Base-by-base conservation (phyloP, 2,329 filamentous ascomycete species). In the Aureobasidium lini region DNA sequence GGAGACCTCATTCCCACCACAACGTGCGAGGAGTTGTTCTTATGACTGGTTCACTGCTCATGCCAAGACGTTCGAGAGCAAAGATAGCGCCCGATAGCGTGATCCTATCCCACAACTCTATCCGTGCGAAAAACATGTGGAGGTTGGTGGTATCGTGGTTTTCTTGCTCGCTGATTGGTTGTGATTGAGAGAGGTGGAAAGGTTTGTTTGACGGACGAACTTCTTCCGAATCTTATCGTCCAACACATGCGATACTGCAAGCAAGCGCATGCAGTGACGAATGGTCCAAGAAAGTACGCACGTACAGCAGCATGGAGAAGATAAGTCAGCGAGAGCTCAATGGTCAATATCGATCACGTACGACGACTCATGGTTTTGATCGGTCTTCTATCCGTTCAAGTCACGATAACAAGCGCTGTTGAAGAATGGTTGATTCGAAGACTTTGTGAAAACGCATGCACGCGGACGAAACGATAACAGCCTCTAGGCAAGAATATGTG, bases 11-110 rank as follows among this genome's bases (percentile, higher is more conserved):
- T 44, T 11, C 9, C 2, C 10, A 13, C 16, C 31, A 42, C 42
- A 59, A 59, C 57, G 57, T 59, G 57, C 57, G 46, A 59, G 39
- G 31, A 43, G 57, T 46, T 43, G 46, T 59, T 52, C 57, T 59
- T 59, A 59, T 59, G 57, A 52, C 47, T 59, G 57, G 57, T 37
- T 46, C 46, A 52, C 8, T 43, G n/a, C 9, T 15, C 32, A 32
- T 16, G 57, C 57, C 57, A 59, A 59, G 57, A 28, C 39, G 31
- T 40, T 56, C 52, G 52, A 56, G 52, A 46, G 37, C 57, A 59
- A 31, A 54, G 44, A 59, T 59, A 52, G 47, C 37, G 47, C n/a
- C 37, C 37, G 57, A 42, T 59, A 59, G 57, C 57, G 57, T 37
- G 29, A 48, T 57, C 54, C 54, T 48, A 28, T 47, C n/a, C 47